A percentile compares a stretch with the other conserved stretches of the same genome.
Evolutionary conservation across 2,329 filamentous ascomycete genomes (phyloP).

Genomic region (Colletotrichum tamarilloi): DNA sequence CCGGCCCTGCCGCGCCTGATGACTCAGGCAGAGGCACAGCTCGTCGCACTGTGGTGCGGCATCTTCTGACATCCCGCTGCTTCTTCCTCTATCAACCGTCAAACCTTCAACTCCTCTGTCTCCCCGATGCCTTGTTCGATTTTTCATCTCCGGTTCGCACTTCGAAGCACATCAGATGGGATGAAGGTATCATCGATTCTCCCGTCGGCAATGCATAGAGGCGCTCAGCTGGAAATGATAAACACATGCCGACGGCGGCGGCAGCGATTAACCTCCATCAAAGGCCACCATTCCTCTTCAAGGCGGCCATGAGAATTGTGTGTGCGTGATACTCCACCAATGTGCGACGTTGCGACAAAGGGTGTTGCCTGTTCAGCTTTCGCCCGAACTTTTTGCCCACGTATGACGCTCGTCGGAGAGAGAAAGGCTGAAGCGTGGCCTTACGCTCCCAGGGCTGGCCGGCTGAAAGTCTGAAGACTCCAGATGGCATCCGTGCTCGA

Average conservation of each 20-base stretch:
- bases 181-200: neutral
- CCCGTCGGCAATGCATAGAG: neutral
- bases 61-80: neutral
- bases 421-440: neutral
- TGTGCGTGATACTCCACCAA: slow-evolving; percentile 13
- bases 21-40: neutral
- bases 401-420: neutral
- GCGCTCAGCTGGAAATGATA: neutral
- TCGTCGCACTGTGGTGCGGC: neutral
- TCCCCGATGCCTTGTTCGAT: neutral
- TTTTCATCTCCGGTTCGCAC: neutral
- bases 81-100: neutral
- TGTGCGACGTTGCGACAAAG: slow-evolving; percentile 19
- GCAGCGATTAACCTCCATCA: neutral
- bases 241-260: neutral
- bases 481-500: slow-evolving; percentile 29
- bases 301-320: neutral
- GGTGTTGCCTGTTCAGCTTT: slow-evolving; percentile 5
- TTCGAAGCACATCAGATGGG: neutral
- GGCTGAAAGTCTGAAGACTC: neutral
- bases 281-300: neutral
- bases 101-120: neutral
- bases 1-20: rapidly evolving
- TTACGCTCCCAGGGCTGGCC: neutral
- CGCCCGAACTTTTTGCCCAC: slow-evolving; percentile 3